Percentiles rank a stretch among this genome's conserved stretches.
Evolutionary conservation across 2,329 filamentous ascomycete species (phyloP).

Genomic region (Lachnellula subtilissima): DNA sequence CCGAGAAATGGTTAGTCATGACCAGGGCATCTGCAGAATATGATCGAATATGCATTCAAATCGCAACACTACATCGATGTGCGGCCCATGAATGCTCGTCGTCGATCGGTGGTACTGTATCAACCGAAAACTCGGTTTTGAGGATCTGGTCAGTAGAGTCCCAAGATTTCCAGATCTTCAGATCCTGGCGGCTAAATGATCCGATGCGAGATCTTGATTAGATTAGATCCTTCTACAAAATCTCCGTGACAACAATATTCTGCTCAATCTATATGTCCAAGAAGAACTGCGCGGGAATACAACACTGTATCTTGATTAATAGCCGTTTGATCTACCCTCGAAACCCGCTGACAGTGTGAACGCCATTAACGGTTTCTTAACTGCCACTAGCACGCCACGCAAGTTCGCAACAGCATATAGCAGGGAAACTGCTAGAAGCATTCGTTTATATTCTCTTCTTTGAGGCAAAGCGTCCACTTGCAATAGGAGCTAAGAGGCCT

Average conservation of each 20-base stretch:
- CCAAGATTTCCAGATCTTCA: neutral
- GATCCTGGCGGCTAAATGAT: constrained; percentile 1
- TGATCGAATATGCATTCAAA: neutral
- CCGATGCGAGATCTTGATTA: neutral
- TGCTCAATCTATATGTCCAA: neutral
- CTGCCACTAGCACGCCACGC: no score
- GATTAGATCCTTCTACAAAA: neutral
- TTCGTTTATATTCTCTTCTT: no score
- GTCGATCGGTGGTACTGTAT: neutral
- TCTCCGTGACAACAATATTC: neutral
- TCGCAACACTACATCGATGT: neutral
- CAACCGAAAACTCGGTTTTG: neutral
- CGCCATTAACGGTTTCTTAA: no score
- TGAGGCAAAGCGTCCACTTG: no score
- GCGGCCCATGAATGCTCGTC: neutral
- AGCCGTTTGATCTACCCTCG: no score
- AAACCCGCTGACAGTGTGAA: no score
- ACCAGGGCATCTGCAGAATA: neutral
- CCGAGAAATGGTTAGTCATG: neutral
- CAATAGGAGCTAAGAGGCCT: neutral
- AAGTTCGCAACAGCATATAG: no score
- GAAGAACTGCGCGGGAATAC: neutral
- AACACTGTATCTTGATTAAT: neutral
- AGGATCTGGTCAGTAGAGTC: neutral
- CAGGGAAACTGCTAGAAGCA: no score